Evolutionary conservation across 768 basidiomycete genomes (phyloP).

Genomic region (Serpula lacrymans): DNA sequence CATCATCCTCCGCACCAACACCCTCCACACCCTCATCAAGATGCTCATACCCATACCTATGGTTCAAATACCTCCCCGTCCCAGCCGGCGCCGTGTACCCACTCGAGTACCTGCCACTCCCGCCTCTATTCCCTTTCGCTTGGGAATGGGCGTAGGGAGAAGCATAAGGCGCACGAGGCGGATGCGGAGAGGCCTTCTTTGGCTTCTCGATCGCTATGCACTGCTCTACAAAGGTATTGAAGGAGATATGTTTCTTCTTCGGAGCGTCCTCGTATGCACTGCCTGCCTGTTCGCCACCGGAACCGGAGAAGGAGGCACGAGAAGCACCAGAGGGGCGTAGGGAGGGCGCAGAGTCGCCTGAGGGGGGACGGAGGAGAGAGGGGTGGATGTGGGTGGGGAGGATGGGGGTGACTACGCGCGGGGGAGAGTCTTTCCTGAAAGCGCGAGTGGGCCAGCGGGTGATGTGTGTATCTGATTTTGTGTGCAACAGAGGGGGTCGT

Average conservation of each 20-base stretch:
- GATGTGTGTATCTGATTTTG: conserved; percentile 88
- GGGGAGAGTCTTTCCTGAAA: conserved; percentile 66
- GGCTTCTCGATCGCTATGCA: conserved; percentile 89
- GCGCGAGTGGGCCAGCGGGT: conserved; percentile 46
- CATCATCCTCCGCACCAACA: conserved; percentile 49
- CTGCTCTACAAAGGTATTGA: conserved; percentile 98
- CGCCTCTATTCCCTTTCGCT: conserved; percentile 18
- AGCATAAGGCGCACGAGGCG: not conserved
- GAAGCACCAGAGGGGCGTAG: conserved; percentile 16
- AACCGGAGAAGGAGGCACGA: conserved; percentile 5
- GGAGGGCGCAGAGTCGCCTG: conserved; percentile 27
- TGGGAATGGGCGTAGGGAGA: conserved; percentile 15
- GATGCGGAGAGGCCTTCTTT: conserved; percentile 18
- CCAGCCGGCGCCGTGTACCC: conserved; percentile 21
- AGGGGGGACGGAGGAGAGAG: conserved; percentile 11
- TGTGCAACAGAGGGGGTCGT: conserved; percentile 70
- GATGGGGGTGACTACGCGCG: conserved; percentile 40
- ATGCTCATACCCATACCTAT: conserved; percentile 3
- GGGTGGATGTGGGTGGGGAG: conserved; percentile 8
- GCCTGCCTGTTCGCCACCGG: conserved; percentile 13
- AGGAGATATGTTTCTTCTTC: conserved; percentile 89
- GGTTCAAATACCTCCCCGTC: conserved; percentile 16
- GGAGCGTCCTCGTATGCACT: conserved; percentile 14
- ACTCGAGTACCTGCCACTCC: conserved; percentile 27
- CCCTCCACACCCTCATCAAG: conserved; percentile 20